Base-by-base conservation (phyloP, 208 protist genomes). In the Trypanosoma rangeli region DNA sequence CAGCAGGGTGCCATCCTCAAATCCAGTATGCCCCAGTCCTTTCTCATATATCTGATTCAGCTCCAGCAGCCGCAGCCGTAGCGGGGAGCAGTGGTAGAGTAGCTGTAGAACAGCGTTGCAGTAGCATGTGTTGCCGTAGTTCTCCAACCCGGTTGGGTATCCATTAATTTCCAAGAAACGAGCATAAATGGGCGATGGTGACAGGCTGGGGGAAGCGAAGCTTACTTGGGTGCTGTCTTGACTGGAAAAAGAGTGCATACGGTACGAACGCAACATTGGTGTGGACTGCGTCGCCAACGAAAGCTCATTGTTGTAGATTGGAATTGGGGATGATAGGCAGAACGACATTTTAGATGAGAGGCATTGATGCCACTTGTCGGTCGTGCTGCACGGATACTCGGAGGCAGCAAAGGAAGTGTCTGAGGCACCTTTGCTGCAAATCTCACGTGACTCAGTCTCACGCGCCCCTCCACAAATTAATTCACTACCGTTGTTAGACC, bases 71-170 rank as follows among this genome's bases (percentile, higher is more conserved):
- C 85, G 81, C 70, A 88, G 68, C 1, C 92, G 86, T 44, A 97
- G 77, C 56, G 93, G 88, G 12, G 85, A 74, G 74, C 93, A 97
- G 75, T 92, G 91, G 71, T 96, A 97, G 44, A 97, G 80, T 10
- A 94, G 80, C 73, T 97, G 93, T 28, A 97, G 69, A 5, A 96
- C 90, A 2, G 87, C 83, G 78, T 96, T 97, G 72, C 80, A 84
- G 80, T 96, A 97, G 74, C 93, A 97, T 13, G 88, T 96, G 77
- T 94, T 96, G 44, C 91, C 91, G 62, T 90, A 94, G 79, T 97
- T 97, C 73, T 95, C 87, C 13, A 97, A 66, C 8, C 90, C 93
- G 29, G 93, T 64, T 31, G 85, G 85, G 58, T 90, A 73, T 20
- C 87, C 83, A 44, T 78, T 85, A 67, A 93, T 93, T 67, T 90